These are phyloP conservation scores for Agaricus subrufescens DNA, from an alignment of 768 basidiomycete genomes.

Conservation along the genomic window DNA sequence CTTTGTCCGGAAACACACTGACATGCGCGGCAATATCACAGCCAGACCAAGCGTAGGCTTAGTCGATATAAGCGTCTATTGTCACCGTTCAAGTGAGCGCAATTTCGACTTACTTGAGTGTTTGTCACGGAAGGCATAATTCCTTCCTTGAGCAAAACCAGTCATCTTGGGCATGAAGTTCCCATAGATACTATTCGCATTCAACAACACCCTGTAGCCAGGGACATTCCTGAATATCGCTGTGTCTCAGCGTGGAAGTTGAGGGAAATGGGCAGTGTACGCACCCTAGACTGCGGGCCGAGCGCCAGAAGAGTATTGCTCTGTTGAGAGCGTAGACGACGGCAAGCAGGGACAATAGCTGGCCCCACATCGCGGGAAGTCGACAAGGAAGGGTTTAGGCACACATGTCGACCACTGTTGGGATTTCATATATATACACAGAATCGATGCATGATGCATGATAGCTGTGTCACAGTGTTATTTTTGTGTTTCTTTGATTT, in stretches of 20 bases:
- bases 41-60: slow-evolving; percentile 3
- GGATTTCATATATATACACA: no score
- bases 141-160: neutral
- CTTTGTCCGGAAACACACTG: slow-evolving; percentile 14
- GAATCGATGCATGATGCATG: no score
- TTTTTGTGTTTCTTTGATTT: no score
- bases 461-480: no score
- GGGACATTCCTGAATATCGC: slow-evolving; percentile 2
- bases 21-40: slow-evolving; percentile 7
- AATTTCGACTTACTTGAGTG: neutral
- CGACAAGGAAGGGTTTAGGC: neutral
- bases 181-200: neutral
- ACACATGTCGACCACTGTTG: neutral
- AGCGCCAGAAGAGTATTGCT: neutral
- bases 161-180: neutral
- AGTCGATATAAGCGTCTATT: neutral
- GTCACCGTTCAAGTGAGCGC: neutral
- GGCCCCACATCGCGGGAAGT: no score
- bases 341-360: neutral
- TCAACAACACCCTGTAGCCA: slow-evolving; percentile 1
- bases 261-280: neutral
- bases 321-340: slow-evolving; percentile 1
- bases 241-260: neutral
- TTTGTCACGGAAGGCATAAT: slow-evolving; percentile 2
- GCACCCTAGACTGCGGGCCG: neutral